Evolutionary conservation across 139 green algal genomes (phyloP).

Genomic region (Chlorella sp.): DNA sequence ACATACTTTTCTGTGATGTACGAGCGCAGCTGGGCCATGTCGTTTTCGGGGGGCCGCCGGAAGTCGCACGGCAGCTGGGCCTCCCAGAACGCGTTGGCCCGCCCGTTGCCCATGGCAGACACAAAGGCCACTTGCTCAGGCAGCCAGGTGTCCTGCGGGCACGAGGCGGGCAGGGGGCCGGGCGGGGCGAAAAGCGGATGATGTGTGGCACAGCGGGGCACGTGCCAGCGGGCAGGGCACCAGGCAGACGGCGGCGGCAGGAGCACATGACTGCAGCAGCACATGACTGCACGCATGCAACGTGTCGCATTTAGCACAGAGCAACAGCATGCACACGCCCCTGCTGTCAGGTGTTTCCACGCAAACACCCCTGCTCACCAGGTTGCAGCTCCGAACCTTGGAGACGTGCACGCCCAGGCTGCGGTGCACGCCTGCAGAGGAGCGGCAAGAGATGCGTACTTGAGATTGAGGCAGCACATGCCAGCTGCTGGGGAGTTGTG

Average conservation of each 20-base stretch:
- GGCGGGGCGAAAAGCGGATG: neutral
- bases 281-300: neutral
- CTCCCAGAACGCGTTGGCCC: constrained; percentile 89
- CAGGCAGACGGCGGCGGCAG: neutral
- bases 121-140: constrained; percentile 92
- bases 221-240: neutral
- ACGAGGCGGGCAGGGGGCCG: neutral
- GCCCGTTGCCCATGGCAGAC: constrained; percentile 82
- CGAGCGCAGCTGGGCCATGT: constrained; percentile 64
- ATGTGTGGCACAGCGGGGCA: no score
- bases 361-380: constrained; percentile 23
- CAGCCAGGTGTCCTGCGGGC: constrained; percentile 92
- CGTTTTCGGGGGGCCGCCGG: constrained; percentile 70
- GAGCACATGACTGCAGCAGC: neutral
- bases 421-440: constrained; percentile 78
- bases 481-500: neutral
- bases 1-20: constrained; percentile 89
- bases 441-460: neutral
- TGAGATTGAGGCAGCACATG: no score
- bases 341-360: neutral
- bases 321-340: neutral
- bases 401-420: constrained; percentile 90
- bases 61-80: constrained; percentile 77
- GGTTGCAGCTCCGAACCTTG: constrained; percentile 86
- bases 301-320: neutral